Evolutionary conservation across 2,329 filamentous ascomycete species (phyloP), one percentile per base, ranked within the genome.

Genomic region (Fusarium keratoplasticum): DNA sequence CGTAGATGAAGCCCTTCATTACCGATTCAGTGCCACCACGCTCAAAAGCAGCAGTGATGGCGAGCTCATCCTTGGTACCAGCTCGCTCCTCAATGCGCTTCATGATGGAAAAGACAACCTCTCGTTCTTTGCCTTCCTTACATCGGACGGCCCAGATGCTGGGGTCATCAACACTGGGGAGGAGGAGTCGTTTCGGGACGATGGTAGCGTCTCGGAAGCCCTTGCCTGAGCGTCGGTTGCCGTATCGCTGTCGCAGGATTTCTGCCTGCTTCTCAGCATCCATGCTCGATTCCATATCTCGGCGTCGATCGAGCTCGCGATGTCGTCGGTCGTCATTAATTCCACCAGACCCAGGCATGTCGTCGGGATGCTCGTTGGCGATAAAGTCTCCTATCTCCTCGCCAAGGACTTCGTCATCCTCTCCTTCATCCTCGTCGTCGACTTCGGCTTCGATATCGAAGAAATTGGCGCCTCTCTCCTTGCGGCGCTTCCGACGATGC

Each of bases 401-500:
- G 68, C 94, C 91, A 64, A 97, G 95, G 77, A 97, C 95, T 77
- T 98, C 96, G 61, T 97, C 95, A 74, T 97, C 95, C 71, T 94
- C 94, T 75, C 90, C 92, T 76, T 95, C 94, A 77, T 98, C 95
- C 78, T 97, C 95, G 73, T 97, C 96, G 80, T 98, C 96, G 77
- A 99, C 96, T 85, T 98, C 96, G 82, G 96, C 96, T 87, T 99
- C 96, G 80, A 96, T 94, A 91, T 99, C 96, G 85, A 99, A 92
- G 90, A 98, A 98, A 79, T 93, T 92, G 77, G 94, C 94, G 73
- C 94, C 91, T 74, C 89, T 89, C 74, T 93, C 91, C 81, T 90
- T 91, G 82, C 92, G 92, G 67, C 95, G 93, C 84, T 98, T 98
- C 78, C 93, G 90, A 66, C 94, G 94, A 80, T 94, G 89, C 67